Percentiles rank a stretch among this genome's conserved stretches.
Conservation (phyloP, 1,284 basidiomycete species). For the Irpex sp. region DNA sequence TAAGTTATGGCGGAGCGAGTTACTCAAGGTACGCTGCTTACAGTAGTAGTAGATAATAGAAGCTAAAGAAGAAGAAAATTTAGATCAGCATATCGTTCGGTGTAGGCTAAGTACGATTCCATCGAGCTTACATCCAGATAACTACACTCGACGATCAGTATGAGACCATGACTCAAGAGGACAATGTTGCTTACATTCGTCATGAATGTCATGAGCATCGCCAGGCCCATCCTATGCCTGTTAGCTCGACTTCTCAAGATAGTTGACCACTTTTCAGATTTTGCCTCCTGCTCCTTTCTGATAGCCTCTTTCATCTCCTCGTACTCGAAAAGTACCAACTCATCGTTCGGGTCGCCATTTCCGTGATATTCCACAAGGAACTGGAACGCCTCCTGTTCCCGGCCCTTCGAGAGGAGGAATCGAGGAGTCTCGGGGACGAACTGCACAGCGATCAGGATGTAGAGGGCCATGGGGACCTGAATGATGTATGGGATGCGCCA, state of each 20-base stretch:
- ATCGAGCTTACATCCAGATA: neutral
- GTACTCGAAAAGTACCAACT: constrained; percentile 69
- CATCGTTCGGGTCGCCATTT: constrained; percentile 65
- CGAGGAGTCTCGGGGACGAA: constrained; percentile 71
- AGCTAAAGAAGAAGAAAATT: neutral
- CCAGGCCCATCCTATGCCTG: neutral
- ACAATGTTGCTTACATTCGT: neutral
- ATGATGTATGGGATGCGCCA: constrained; percentile 73
- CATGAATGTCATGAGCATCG: neutral
- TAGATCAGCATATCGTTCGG: neutral
- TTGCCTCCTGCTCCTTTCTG: constrained; percentile 40
- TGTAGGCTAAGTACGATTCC: neutral
- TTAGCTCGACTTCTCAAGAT: neutral
- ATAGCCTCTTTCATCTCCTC: constrained; percentile 76
- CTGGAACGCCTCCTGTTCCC: constrained; percentile 54
- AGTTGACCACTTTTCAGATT: neutral
- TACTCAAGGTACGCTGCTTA: neutral
- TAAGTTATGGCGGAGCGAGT: neutral
- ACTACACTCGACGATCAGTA: neutral
- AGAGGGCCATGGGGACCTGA: constrained; percentile 60
- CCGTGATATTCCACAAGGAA: constrained; percentile 74
- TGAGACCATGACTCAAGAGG: neutral
- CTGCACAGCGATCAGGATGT: constrained; percentile 49
- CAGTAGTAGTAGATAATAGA: neutral
- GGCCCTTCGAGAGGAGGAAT: constrained; percentile 65